A percentile compares a stretch with the other conserved stretches of the same genome.
These are phyloP conservation scores for Russula ochroleuca DNA, from an alignment of 768 basidiomycete species.

Conservation along the genomic window DNA sequence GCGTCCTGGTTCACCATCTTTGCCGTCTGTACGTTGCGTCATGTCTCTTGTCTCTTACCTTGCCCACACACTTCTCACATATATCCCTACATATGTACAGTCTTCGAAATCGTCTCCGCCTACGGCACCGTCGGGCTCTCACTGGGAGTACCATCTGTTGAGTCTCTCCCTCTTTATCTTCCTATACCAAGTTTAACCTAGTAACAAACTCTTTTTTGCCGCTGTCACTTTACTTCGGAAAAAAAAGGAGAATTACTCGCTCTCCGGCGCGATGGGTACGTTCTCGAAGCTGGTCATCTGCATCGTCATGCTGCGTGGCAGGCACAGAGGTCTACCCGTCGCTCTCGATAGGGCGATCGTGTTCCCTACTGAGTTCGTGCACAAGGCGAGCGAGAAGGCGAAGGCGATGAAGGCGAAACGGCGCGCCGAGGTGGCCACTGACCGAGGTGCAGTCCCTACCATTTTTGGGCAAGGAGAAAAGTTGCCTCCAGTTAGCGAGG, in stretches of 20 bases:
- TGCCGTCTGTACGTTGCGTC: slow-evolving; percentile 32
- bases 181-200: too few species aligned
- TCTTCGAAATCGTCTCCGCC: slow-evolving; percentile 25
- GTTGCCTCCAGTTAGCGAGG: not conserved
- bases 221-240: not conserved
- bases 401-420: slow-evolving; percentile 9
- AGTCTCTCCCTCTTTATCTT: slow-evolving; percentile 11
- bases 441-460: too few species aligned
- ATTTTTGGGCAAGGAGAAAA: not conserved
- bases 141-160: slow-evolving; percentile 41
- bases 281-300: slow-evolving; percentile 70
- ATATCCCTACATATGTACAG: slow-evolving; percentile 26
- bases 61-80: slow-evolving; percentile 26
- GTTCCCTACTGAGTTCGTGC: slow-evolving; percentile 17
- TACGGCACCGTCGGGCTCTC: slow-evolving; percentile 42
- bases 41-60: not conserved
- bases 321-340: slow-evolving; percentile 67
- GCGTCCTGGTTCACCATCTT: slow-evolving; percentile 42
- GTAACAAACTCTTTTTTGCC: too few species aligned
- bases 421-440: not conserved
- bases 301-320: slow-evolving; percentile 73
- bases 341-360: slow-evolving; percentile 57
- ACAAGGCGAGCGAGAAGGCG: slow-evolving; percentile 13
- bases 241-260: slow-evolving; percentile 35
- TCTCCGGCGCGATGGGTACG: slow-evolving; percentile 56